Percentiles rank a stretch among this genome's conserved stretches.
Evolutionary conservation across 176 grass and related monocot genomes (phyloP).

Genomic region (Neostapfia colusana): DNA sequence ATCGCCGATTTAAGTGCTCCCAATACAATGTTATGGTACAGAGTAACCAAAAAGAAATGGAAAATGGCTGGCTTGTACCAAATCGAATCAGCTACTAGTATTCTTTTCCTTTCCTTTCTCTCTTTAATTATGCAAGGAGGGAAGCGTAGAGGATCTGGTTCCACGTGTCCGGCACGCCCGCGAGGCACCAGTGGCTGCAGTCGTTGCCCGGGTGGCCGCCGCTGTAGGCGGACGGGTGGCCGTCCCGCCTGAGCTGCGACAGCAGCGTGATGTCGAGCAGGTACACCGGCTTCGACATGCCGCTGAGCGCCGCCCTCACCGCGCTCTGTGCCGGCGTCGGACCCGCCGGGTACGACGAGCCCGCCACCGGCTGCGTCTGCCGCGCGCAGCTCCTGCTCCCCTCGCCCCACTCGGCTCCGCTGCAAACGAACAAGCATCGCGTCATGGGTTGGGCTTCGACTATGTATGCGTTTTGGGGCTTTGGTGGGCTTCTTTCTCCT

Average conservation of each 20-base stretch:
- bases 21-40: conserved; percentile 6
- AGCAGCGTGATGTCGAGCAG: conserved; percentile 90
- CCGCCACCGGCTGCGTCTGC: conserved; percentile 61
- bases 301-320: conserved; percentile 50
- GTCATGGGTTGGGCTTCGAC: neutral
- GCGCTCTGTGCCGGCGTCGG: conserved; percentile 53
- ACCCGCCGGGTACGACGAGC: conserved; percentile 61
- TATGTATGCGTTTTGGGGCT: neutral
- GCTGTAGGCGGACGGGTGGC: conserved; percentile 78
- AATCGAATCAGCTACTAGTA: neutral
- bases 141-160: conserved; percentile 86
- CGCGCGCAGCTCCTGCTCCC: conserved; percentile 48
- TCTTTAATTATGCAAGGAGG: conserved; percentile 36
- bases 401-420: conserved; percentile 72
- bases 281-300: conserved; percentile 74
- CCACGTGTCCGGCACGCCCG: conserved; percentile 89
- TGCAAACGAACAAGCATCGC: neutral
- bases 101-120: too few species aligned
- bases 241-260: conserved; percentile 91
- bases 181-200: conserved; percentile 99
- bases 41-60: neutral
- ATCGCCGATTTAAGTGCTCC: conserved; percentile 19
- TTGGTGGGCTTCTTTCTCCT: neutral
- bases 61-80: neutral
- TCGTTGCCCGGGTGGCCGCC: conserved; percentile 76